Evolutionary conservation across 768 basidiomycete genomes (phyloP).

Genomic region (Suillus subaureus): DNA sequence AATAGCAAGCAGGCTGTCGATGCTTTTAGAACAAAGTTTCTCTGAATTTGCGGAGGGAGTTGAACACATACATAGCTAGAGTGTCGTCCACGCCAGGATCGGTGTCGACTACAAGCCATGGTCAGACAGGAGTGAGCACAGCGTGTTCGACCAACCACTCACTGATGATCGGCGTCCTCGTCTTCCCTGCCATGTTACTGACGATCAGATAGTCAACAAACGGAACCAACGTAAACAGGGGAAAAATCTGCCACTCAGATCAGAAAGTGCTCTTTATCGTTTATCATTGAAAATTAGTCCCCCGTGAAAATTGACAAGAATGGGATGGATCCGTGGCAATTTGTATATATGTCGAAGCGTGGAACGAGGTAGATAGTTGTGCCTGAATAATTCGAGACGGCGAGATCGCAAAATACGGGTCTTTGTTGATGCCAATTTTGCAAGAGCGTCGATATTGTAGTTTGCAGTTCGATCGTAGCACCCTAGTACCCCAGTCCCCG

Average conservation of each 20-base stretch:
- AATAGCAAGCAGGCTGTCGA: conserved; percentile 71
- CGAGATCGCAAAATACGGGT: no score
- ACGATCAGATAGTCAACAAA: background rate
- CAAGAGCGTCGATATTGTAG: no score
- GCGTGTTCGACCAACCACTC: conserved; percentile 25
- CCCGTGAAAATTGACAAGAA: background rate
- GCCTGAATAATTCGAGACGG: no score
- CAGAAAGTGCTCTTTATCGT: background rate
- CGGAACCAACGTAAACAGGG: background rate
- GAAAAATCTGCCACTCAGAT: background rate
- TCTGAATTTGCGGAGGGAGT: background rate
- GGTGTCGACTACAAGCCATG: conserved; percentile 63
- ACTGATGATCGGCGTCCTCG: conserved; percentile 68
- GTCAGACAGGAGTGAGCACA: conserved; percentile 8
- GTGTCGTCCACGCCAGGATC: conserved; percentile 88
- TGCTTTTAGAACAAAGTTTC: conserved; percentile 1
- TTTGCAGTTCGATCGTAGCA: no score
- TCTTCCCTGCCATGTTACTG: conserved; percentile 21
- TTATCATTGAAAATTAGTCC: background rate
- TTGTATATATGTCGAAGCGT: no score
- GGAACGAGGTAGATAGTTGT: no score
- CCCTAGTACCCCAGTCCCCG: no score
- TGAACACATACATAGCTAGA: conserved; percentile 64
- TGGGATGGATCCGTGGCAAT: no score
- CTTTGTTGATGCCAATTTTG: no score